Base-by-base conservation (phyloP, 345 rosid species). In the Dipteronia sinensis region DNA sequence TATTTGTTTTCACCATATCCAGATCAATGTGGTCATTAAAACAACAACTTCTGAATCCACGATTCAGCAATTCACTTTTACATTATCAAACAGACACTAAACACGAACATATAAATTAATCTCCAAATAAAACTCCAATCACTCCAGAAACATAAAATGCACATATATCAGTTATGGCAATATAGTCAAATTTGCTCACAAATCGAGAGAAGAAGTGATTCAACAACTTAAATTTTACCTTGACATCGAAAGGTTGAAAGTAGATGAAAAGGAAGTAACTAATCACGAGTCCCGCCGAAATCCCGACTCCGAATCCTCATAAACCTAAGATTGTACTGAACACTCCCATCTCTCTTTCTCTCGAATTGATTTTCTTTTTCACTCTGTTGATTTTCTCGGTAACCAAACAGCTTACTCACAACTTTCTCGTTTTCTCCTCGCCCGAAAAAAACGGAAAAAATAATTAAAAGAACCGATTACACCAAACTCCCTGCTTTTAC, bases 231-330 rank as follows among this genome's bases (percentile, higher is more conserved):
- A 56, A 55, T 69, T 59, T 27, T 38, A 87, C 99, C 97, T 94
- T 88, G 15, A 96, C 98, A 65, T 91, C 91, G 80, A 71, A 69
- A 34, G 98, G 93, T 79, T 84, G 94, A 78, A 87, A 76, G 85
- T 88, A 94, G 81, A 94, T 91, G 91, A 92, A 96, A 3, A 96
- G 80, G 71, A 42, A 81, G 78, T 96, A 96, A 0, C 99, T 98
- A 78, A 91, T 78, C 31, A 84, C 88, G 25, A 96, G 90, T 31
- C 99, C 99, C 49, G 79, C 44, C 9, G 97, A 86, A 79, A 91
- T 82, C 77, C 99, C 99, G 63, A 94, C 84, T 29, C 98, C 97
- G 68, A 96, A 94, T 73, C 99, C 99, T 62, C 86, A 90, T 8
- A 92, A 88, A 61, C 99, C 98, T 51, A 89, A 75, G 11, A 92